Evolutionary conservation across 192 early-diverging fungal genomes (phyloP), one percentile per base, ranked within the genome.

Genomic region (Umbelopsis ramanniana): DNA sequence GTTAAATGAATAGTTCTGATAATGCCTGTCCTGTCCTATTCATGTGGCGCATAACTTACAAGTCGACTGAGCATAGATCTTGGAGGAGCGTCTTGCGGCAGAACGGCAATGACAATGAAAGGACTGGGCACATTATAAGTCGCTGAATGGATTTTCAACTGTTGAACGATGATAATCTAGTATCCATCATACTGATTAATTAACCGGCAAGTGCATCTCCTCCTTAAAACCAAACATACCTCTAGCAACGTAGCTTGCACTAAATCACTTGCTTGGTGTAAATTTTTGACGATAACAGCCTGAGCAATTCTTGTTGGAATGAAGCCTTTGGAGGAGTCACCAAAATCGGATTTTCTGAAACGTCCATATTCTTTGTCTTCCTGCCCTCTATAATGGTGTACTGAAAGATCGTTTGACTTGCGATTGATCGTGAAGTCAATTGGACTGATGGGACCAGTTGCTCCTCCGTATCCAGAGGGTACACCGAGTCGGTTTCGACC

Each of bases 111-210:
- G 2, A 72, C 46, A 17, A 79, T 52, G 46, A 79, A 79, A 4
- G 71, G 77, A 23, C 68, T 74, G 21, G 77, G 77, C 6, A 73
- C 47, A 52, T 66, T 74, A 19, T 79, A 79, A 14, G 70, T 48
- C 8, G 66, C 70, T 26, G 70, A 70, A 5, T 73, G 12, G 46
- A 79, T 47, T 10, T 52, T 70, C 6, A 79, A 21, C 54, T 79
- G 73, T 14, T 79, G 74, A 24, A 70, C 71, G 46, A 79, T 70
- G 26, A 79, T 68, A 26, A 74, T 17, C 52, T 72, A 37, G 6
- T 0, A 33, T 23, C 47, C 23, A 35, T 10, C 6, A 43, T 43
- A 29, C 5, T 46, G 22, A 11, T 26, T 15, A 46, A 48, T 15
- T 24, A 22, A 4, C 38, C 6, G 0, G 21, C 21, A 33, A 72